Percentiles rank a stretch among this genome's conserved stretches.
phyloP scores from a whole-genome alignment of 768 basidiomycete species.

The Pisolithus microcarpus region DNA sequence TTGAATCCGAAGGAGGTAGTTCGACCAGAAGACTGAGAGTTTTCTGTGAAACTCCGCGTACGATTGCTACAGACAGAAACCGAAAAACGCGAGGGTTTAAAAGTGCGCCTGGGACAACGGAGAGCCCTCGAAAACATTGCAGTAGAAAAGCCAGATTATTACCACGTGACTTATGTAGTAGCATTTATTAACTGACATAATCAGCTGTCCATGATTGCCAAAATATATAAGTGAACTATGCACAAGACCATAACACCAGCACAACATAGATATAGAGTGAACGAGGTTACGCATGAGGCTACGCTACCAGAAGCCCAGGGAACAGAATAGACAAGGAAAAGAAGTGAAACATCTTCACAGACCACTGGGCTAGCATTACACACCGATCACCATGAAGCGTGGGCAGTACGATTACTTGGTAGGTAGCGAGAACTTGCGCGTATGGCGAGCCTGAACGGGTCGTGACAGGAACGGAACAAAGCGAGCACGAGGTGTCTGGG shows the following conservation, averaged over 20 bases:
- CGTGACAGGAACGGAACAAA: slow-evolving; percentile 30
- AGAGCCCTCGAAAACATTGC: not conserved
- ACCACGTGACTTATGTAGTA: not conserved
- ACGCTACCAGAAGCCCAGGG: too few relatives aligned
- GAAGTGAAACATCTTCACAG: not conserved
- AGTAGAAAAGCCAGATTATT: not conserved
- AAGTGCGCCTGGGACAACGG: not conserved
- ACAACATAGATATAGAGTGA: slow-evolving; percentile 1
- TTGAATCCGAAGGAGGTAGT: slow-evolving; percentile 92
- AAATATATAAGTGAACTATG: slow-evolving; percentile 1
- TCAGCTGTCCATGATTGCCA: not conserved
- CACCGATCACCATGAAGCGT: not conserved
- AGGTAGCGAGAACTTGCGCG: not conserved
- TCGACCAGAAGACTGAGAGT: slow-evolving; percentile 17
- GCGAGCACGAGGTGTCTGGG: slow-evolving; percentile 27
- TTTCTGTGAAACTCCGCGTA: slow-evolving; percentile 6
- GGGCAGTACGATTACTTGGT: not conserved
- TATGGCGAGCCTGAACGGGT: slow-evolving; percentile 25
- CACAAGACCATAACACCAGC: not conserved
- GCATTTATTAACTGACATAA: not conserved
- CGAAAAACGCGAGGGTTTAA: not conserved
- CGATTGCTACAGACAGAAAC: slow-evolving; percentile 9
- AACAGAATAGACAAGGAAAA: not conserved
- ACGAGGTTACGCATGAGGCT: not conserved
- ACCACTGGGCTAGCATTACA: not conserved